phyloP scores from a whole-genome alignment of 2,329 filamentous ascomycete genomes.

The Cladosporium sp. region DNA sequence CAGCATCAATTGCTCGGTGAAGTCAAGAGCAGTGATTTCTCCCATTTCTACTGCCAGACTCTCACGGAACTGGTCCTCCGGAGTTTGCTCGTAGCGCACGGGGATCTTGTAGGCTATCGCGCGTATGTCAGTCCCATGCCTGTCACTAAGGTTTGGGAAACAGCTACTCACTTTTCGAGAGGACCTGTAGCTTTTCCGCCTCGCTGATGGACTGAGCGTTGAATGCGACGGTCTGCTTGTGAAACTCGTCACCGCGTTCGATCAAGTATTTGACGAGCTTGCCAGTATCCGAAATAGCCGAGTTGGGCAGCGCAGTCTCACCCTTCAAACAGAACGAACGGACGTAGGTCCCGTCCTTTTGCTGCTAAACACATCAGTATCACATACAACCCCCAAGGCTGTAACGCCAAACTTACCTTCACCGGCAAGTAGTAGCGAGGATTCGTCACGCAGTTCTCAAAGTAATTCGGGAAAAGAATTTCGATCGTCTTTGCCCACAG shows the following conservation, averaged over 20 bases:
- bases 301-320: slow-evolving; percentile 1
- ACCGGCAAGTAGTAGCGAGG: neutral
- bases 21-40: slow-evolving; percentile 4
- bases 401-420: neutral
- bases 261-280: slow-evolving; percentile 9
- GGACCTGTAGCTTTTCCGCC: neutral
- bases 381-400: neutral
- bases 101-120: slow-evolving; percentile 5
- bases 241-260: neutral
- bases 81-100: slow-evolving; percentile 6
- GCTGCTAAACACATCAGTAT: neutral
- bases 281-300: slow-evolving; percentile 5
- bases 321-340: slow-evolving; percentile 1
- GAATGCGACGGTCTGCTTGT: slow-evolving; percentile 1
- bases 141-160: neutral
- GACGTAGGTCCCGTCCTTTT: slow-evolving; percentile 4
- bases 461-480: slow-evolving; percentile 9
- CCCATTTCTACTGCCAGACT: slow-evolving; percentile 4
- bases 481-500: slow-evolving; percentile 9
- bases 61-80: slow-evolving; percentile 3
- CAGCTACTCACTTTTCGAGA: neutral
- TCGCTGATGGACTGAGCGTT: slow-evolving; percentile 8
- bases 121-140: neutral
- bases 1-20: slow-evolving; percentile 12
- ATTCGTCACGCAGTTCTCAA: slow-evolving; percentile 9